Percentiles rank a stretch among this genome's conserved stretches.
Conservation (phyloP, 2,329 filamentous ascomycete genomes). For the Epichloe aotearoae region DNA sequence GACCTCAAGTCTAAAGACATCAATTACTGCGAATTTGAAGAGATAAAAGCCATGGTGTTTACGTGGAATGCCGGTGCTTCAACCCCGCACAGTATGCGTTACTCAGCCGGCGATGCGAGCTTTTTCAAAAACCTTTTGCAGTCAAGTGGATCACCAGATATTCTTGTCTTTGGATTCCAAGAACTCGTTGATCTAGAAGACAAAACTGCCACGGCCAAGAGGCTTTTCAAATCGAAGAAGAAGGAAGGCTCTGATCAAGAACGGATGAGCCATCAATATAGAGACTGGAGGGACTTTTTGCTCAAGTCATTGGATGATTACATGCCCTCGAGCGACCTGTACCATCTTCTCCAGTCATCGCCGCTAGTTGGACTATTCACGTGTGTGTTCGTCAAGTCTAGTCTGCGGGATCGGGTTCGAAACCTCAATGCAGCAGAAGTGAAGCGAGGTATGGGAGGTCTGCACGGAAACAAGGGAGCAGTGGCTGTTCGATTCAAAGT, state of each 20-base stretch:
- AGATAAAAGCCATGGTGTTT: constrained; percentile 67
- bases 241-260: constrained; percentile 70
- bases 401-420: constrained; percentile 60
- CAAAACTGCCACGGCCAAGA: constrained; percentile 94
- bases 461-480: constrained; percentile 94
- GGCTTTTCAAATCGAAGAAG: constrained; percentile 83
- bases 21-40: constrained; percentile 75
- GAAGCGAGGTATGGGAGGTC: constrained; percentile 89
- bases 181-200: constrained; percentile 97
- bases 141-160: constrained; percentile 68
- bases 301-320: constrained; percentile 70
- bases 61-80: constrained; percentile 98
- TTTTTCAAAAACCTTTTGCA: constrained; percentile 75
- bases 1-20: constrained; percentile 76
- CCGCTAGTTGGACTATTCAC: constrained; percentile 88
- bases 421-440: constrained; percentile 71
- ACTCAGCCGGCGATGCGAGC: constrained; percentile 59
- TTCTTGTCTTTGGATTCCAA: constrained; percentile 92
- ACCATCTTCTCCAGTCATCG: constrained; percentile 76
- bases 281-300: constrained; percentile 89
- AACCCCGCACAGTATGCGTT: constrained; percentile 73
- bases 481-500: constrained; percentile 83
- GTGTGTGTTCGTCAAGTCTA: constrained; percentile 83
- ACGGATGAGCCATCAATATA: constrained; percentile 93
- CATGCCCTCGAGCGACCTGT: constrained; percentile 63